Base-by-base conservation (phyloP, 164 flowering plant species). In the Magnolia kwangsiensis region DNA sequence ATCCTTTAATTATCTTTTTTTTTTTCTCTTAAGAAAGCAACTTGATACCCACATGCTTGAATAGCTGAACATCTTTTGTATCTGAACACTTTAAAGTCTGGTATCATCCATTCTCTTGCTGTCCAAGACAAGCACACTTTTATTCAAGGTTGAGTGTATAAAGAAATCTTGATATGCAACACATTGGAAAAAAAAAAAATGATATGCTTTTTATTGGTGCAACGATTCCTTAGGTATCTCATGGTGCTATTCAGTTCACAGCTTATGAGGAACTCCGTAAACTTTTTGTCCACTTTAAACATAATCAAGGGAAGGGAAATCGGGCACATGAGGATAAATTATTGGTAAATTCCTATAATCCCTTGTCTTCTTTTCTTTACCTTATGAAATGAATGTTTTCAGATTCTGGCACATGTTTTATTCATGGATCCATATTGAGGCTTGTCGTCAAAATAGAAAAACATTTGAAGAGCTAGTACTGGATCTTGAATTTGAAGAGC, bases 191-290 rank as follows among this genome's bases (percentile, higher is more conserved):
- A 55, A 55, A 55, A 55, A 55, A 16, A 55, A 55, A 55, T 16
- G 18, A 55, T 11, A 13, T 55, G 61, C 18, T 55, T 55, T 55
- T 55, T 55, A 55, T 55, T 16, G 16, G 18, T 55, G 16, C 61
- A 11, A 55, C 61, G 10, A 70, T 86, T 81, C 88, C 86, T 92
- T 95, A 96, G 99, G 94, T 96, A 82, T 92, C 99, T 78, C 99
- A 94, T 88, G 99, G 98, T 77, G 97, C 99, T 75, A 87, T 96
- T 77, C 99, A 96, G 86, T 96, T 96, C 83, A 93, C 98, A 70
- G 89, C 86, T 59, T 96, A 94, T 82, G 99, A 96, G 85, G 98
- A 96, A 81, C 89, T 93, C 63, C 97, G 98, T 24, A 93, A 91
- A 84, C 72, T 83, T 72, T 61, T 87, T 78, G 76, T 88, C 77